phyloP scores from a whole-genome alignment of 164 flowering plant species.

The Tetrastigma voinierianum region DNA sequence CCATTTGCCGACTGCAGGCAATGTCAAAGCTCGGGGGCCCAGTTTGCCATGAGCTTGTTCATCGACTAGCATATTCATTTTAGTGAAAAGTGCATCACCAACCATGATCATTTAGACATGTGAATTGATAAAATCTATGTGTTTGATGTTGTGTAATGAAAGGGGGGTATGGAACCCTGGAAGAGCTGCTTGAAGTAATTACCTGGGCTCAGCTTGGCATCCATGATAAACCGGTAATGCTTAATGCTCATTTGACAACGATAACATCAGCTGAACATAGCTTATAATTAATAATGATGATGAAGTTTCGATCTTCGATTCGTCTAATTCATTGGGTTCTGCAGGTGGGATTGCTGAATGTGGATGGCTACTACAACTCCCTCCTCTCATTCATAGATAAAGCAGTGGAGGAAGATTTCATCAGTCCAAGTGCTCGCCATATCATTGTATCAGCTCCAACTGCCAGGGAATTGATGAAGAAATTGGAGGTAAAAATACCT shows the following conservation, averaged over 20 bases:
- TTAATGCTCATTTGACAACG: constrained; percentile 13
- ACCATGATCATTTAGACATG: too few species aligned
- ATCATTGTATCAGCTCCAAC: constrained; percentile 73
- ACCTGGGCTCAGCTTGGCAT: constrained; percentile 69
- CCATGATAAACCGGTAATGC: constrained; percentile 62
- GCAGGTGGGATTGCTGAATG: constrained; percentile 76
- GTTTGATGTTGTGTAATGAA: constrained; percentile 18
- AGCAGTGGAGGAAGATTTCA: constrained; percentile 79
- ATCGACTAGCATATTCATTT: too few species aligned
- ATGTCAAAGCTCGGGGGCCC: too few species aligned
- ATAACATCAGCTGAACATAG: too few species aligned
- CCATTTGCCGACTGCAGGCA: too few species aligned
- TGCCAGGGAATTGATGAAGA: constrained; percentile 62
- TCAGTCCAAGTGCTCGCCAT: constrained; percentile 66
- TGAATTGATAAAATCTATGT: too few species aligned
- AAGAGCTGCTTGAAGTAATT: constrained; percentile 54
- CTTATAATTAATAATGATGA: background rate
- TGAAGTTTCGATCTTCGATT: background rate
- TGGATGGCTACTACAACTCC: constrained; percentile 77
- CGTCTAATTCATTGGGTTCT: constrained; percentile 1
- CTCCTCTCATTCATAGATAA: constrained; percentile 67
- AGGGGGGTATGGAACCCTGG: constrained; percentile 70
- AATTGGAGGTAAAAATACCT: constrained; percentile 53
- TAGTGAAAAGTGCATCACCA: too few species aligned
- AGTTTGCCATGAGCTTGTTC: too few species aligned